Evolutionary conservation across 1,284 basidiomycete genomes (phyloP), one percentile per base, ranked within the genome.

Genomic region (Puccinia triticina): DNA sequence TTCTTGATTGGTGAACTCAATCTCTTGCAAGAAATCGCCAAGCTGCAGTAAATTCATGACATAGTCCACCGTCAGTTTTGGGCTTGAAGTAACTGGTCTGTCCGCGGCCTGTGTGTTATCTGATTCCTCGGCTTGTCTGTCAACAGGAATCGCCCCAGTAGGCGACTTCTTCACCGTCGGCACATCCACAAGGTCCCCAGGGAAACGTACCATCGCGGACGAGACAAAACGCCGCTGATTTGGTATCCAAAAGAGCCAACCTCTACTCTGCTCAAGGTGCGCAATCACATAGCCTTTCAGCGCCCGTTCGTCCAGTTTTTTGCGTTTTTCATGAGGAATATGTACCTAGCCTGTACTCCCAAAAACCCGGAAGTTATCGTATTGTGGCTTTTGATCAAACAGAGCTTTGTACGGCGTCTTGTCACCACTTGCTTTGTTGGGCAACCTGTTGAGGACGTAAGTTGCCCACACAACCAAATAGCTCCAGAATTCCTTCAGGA

Each of bases 201-300:
- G 50, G 14, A 43, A 75, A 77, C 3, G 50, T 21, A 40, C 77
- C 61, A 53, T 53, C 1, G 77, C 77, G 1, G 26, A 78, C 10
- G 5, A 12, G 3, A 67, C 11, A 50, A 69, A 78, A 40, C n/a
- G 23, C 7, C 69, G 3, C 21, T 23, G 16, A 4, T 1, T 2
- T 0, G 77, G 77, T 4, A 53, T 34, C 43, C 48, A 78, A 8
- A 78, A 78, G 5, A 48, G n/a, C 77, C 77, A 78, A 0, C 61
- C 77, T 32, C 67, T 77, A 11, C 59, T 66, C 18, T 3, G 21
- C 26, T 50, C 76, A 5, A 66, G 23, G 37, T 67, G 32, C 21
- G 7, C 43, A 1, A 78, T 46, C 8, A 78, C 61, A 7, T n/a
- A 7, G 5, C 64, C 61, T 21, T 48, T 10, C 0, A 26, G 0